Evolutionary conservation across 192 early-diverging fungal species (phyloP).

Genomic region (Coemansia sp.): DNA sequence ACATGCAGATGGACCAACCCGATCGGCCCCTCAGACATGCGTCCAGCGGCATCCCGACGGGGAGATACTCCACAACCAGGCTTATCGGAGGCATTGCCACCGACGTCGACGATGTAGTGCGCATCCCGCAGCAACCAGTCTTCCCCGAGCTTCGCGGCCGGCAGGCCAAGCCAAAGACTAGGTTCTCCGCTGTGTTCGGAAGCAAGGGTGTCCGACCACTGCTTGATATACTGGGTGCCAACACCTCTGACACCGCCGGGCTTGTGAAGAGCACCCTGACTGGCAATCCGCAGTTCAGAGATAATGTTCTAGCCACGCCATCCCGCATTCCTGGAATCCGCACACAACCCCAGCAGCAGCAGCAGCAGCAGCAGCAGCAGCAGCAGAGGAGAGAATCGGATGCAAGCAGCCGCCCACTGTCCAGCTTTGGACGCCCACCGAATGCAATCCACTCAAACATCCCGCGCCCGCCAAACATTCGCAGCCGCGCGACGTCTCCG

Average conservation of each 20-base stretch:
- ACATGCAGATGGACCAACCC: conserved; percentile 6
- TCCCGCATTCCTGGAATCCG: conserved; percentile 48
- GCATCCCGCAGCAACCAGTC: conserved; percentile 31
- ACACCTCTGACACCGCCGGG: not conserved
- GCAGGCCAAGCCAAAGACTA: conserved; percentile 19
- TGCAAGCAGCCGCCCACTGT: conserved; percentile 22
- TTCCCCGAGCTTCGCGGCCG: conserved; percentile 43
- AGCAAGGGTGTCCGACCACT: conserved; percentile 29
- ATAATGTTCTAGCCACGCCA: conserved; percentile 13
- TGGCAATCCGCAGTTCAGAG: conserved; percentile 4
- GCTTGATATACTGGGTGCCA: conserved; percentile 32
- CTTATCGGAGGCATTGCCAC: conserved; percentile 44
- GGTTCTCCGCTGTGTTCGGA: conserved; percentile 17
- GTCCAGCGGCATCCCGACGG: not conserved
- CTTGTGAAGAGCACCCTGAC: not conserved
- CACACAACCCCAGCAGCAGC: conserved; percentile 5
- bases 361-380: conserved; percentile 2
- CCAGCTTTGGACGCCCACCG: conserved; percentile 40
- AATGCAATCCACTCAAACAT: conserved; percentile 40
- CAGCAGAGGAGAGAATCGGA: not conserved
- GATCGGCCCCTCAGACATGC: conserved; percentile 6
- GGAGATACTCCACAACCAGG: conserved; percentile 28
- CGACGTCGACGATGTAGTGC: conserved; percentile 30
- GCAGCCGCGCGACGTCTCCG: conserved; percentile 47
- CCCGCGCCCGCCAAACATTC: conserved; percentile 41